Conservation (phyloP, 345 rosid species). For the Salix koriyanagi region DNA sequence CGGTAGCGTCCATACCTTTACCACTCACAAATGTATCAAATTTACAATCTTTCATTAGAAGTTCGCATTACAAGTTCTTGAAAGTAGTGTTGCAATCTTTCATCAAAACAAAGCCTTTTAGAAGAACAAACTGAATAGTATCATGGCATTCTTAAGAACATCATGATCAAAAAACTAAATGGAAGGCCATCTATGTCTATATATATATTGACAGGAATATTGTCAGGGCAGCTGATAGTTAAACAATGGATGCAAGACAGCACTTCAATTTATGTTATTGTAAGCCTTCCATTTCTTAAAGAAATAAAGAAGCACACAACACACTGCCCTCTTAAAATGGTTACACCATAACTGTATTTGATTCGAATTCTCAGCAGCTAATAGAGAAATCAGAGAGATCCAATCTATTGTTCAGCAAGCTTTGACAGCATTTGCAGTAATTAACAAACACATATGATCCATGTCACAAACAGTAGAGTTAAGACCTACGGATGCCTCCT, state of each 20-base stretch:
- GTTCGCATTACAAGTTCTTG: background rate
- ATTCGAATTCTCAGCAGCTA: no score
- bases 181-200: background rate
- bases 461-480: background rate
- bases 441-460: background rate
- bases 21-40: conserved; percentile 14
- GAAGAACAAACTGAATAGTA: background rate
- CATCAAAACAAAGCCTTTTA: background rate
- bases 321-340: no score
- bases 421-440: background rate
- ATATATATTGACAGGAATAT: no score
- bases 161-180: background rate
- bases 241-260: no score
- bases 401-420: background rate
- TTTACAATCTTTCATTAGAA: background rate
- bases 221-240: no score
- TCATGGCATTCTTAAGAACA: background rate
- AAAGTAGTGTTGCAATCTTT: background rate
- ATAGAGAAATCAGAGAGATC: background rate
- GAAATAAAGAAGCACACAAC: no score
- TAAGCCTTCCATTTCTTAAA: no score
- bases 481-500: no score
- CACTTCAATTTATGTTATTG: no score
- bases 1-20: conserved; percentile 89
- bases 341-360: no score